Evolutionary conservation across 2,329 filamentous ascomycete species (phyloP), one percentile per base, ranked within the genome.

Genomic region (Rhinocladiella mackenziei): DNA sequence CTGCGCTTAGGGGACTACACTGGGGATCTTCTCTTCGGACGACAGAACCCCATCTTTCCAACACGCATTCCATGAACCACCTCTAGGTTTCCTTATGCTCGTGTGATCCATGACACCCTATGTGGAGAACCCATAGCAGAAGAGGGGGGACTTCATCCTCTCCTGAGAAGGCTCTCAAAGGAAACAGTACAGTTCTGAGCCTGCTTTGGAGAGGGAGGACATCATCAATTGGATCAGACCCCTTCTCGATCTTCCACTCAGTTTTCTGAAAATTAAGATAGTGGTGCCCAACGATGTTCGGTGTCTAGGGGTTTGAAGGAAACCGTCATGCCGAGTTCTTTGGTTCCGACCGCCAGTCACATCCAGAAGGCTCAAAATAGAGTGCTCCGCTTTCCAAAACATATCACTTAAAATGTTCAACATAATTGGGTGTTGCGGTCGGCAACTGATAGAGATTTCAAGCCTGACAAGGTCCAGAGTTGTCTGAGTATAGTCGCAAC

Each of bases 311-410:
- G 2, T 10, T n/a, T 26, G 30, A 17, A 15, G n/a, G 1, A 14
- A 20, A 15, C 13, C 20, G 1, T 17, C 7, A 6, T 17, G n/a
- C n/a, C 23, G 8, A n/a, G n/a, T n/a, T 14, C 15, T 11, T 3
- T 15, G 32, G 15, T 10, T 14, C 17, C 18, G n/a, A 11, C 6
- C 15, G 14, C 11, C 38, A n/a, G 32, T 7, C n/a, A 20, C 11
- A n/a, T 39, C 26, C 3, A 13, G 25, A 17, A 34, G 28, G n/a
- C 38, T 36, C 30, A 47, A 19, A 8, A 51, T 41, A 18, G 20
- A 32, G 31, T 51, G 33, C 17, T 51, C 44, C 20, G 48, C 39
- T n/a, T 48, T 48, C 44, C 44, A 51, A 5, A 51, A 37, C 3
- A 44, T 31, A 20, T 45, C 34, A 39, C 44, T 48, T n/a, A n/a